Evolutionary conservation across 345 rosid species (phyloP), one percentile per base, ranked within the genome.

Genomic region (Melaleuca quinquenervia): DNA sequence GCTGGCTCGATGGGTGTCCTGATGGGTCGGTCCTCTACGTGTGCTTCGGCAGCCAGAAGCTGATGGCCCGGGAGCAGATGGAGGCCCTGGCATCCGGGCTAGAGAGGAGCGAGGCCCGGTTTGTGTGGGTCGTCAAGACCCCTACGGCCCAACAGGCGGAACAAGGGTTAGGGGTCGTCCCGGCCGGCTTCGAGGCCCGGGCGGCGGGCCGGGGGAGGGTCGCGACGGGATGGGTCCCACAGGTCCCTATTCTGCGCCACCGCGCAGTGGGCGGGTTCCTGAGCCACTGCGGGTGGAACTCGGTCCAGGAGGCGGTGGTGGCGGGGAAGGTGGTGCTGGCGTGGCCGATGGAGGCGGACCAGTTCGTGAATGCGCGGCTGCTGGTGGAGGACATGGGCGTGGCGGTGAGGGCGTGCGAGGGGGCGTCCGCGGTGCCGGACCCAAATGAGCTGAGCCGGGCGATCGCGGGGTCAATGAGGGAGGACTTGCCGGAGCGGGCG

Each of bases 261-360:
- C 74, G 82, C 10, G 94, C 94, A 0, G 94, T 94, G 9, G 94
- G 94, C 20, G 91, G 91, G 84, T 95, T 94, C 64, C 84, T 95
- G 89, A 94, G 92, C 86, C 98, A 94, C 20, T 93, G 95, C 54
- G 95, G 98, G 15, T 95, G 98, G 98, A 94, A 95, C 92, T 95
- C 97, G 50, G 88, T 91, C 84, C 89, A 90, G 22, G 98, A 96
- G 88, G 95, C 90, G n/a, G 45, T 94, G 49, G 91, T 85, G 86
- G 89, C 90, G 5, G 94, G 96, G 9, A 91, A 86, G 29, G 49
- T 90, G 86, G 74, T 94, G 20, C 29, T 94, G 89, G 93, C 87
- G 8, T 93, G 96, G 96, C 98, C 98, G 1, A 93, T 95, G 96
- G 94, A 92, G 86, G 96, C 93, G 29, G 96, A 93, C 87, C 96